These are phyloP conservation scores for Coniochaeta prunicola DNA, from an alignment of 2,329 filamentous ascomycete genomes.

Conservation along the genomic window DNA sequence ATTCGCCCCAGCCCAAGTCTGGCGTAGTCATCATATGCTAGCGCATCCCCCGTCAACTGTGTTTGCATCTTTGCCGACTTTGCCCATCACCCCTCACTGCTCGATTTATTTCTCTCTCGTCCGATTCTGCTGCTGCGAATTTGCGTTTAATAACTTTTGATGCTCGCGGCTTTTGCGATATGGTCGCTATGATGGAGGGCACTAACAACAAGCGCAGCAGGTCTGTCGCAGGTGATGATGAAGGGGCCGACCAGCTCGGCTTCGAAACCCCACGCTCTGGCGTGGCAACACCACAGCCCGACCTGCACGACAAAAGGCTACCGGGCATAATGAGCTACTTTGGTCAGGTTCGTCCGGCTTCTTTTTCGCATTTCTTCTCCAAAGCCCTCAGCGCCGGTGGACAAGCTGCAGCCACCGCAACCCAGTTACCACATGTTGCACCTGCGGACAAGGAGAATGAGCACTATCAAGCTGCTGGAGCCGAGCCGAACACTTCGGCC, in stretches of 20 bases:
- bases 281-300: conserved; percentile 86
- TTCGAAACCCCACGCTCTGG: conserved; percentile 85
- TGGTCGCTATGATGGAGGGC: conserved; percentile 29
- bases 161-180: conserved; percentile 6
- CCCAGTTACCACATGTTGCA: conserved; percentile 20
- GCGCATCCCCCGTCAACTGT: conserved; percentile 11
- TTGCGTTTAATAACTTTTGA: conserved; percentile 6
- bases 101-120: conserved; percentile 9
- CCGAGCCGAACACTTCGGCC: conserved; percentile 14
- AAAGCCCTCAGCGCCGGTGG: conserved; percentile 29
- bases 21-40: conserved; percentile 19
- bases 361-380: conserved; percentile 47
- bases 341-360: conserved; percentile 95
- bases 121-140: conserved; percentile 5
- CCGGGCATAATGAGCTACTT: conserved; percentile 97
- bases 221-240: conserved; percentile 56
- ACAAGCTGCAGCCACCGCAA: conserved; percentile 28
- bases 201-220: conserved; percentile 46
- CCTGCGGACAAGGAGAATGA: conserved; percentile 9
- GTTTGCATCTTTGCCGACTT: conserved; percentile 11
- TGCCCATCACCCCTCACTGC: conserved; percentile 9
- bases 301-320: conserved; percentile 88
- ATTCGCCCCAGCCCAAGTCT: conserved; percentile 13
- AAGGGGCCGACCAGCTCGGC: conserved; percentile 69
- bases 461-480: conserved; percentile 10